Conservation (phyloP, 2,329 filamentous ascomycete genomes). For the Diaporthe citrichinensis region DNA sequence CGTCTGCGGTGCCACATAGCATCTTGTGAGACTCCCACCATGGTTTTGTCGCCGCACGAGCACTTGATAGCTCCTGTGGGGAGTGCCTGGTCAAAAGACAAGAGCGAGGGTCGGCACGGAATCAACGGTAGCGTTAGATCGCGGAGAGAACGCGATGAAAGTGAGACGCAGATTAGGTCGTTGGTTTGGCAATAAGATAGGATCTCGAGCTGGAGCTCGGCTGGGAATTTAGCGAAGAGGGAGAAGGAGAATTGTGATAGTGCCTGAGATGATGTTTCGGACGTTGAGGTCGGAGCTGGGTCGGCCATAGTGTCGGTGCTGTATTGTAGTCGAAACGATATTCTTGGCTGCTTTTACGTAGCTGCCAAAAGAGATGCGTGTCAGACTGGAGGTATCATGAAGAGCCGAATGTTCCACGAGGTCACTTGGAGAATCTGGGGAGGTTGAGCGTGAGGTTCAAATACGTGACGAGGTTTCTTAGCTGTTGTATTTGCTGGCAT, state of each 20-base stretch:
- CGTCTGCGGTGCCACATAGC: background rate
- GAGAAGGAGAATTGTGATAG: background rate
- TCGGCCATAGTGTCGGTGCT: background rate
- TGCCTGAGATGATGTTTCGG: background rate
- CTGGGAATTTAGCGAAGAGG: background rate
- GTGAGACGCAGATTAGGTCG: background rate
- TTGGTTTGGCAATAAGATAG: background rate
- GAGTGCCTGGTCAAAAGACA: background rate
- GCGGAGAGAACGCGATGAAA: background rate
- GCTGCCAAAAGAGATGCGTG: background rate
- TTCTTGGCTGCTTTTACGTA: too few species aligned
- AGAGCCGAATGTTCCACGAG: background rate
- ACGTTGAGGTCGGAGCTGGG: background rate
- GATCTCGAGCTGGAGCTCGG: background rate
- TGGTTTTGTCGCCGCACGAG: background rate
- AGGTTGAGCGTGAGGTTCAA: background rate
- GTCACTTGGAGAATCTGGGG: background rate
- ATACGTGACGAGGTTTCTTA: background rate
- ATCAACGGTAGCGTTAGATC: background rate
- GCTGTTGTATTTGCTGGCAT: too few species aligned
- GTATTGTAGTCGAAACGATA: background rate
- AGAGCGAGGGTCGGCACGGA: background rate
- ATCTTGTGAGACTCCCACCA: background rate
- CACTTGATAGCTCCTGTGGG: background rate
- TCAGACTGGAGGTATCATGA: background rate